A percentile compares a stretch with the other conserved stretches of the same genome.
Conservation (phyloP, 2,329 filamentous ascomycete species). For the Fusarium longipes region DNA sequence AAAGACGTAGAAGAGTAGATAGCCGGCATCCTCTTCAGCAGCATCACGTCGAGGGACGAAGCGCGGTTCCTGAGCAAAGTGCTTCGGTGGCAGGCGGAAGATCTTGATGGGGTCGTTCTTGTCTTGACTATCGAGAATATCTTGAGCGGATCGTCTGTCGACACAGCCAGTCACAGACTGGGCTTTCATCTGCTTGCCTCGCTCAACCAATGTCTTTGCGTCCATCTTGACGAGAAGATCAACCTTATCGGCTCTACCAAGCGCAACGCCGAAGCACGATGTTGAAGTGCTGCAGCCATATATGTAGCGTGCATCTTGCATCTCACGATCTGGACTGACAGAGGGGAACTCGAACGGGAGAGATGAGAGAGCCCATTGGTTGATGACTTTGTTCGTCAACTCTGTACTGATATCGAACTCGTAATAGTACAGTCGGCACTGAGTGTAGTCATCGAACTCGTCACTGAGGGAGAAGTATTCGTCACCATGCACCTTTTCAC, state of each 20-base stretch:
- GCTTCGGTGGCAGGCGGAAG: slow-evolving; percentile 69
- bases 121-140: slow-evolving; percentile 61
- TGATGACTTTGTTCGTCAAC: slow-evolving; percentile 57
- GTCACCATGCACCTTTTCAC: accelerated
- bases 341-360: slow-evolving; percentile 77
- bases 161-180: slow-evolving; percentile 69
- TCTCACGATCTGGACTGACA: slow-evolving; percentile 64
- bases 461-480: slow-evolving; percentile 32
- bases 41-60: slow-evolving; percentile 65
- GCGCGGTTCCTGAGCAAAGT: slow-evolving; percentile 74
- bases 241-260: slow-evolving; percentile 74
- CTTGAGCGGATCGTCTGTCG: slow-evolving; percentile 64
- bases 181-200: slow-evolving; percentile 60
- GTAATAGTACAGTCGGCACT: slow-evolving; percentile 78
- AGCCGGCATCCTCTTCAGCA: slow-evolving; percentile 71
- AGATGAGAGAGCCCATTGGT: slow-evolving; percentile 72
- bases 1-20: slow-evolving; percentile 75
- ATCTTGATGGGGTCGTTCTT: slow-evolving; percentile 67
- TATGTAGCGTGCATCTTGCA: slow-evolving; percentile 69
- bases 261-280: slow-evolving; percentile 66
- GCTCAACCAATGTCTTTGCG: slow-evolving; percentile 61
- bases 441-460: slow-evolving; percentile 65
- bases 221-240: slow-evolving; percentile 74
- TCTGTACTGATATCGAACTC: slow-evolving; percentile 61
- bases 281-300: slow-evolving; percentile 74